Conservation (phyloP, 2,329 filamentous ascomycete genomes). For the Diaporthe citriasiana region DNA sequence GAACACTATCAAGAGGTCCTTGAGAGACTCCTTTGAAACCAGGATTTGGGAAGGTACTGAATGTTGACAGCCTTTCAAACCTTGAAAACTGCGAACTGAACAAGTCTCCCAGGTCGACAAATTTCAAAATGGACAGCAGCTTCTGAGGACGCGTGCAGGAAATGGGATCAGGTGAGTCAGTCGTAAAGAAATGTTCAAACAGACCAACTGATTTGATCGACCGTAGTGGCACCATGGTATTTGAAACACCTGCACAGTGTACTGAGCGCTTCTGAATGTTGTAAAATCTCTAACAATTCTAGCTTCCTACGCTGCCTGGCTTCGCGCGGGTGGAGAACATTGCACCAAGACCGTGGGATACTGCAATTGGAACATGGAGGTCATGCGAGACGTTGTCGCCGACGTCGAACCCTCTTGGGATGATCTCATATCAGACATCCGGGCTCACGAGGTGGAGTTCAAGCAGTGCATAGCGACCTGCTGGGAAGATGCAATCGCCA, state of each 20-base stretch:
- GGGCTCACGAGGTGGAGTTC: background rate
- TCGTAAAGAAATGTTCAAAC: background rate
- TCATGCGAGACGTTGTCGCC: background rate
- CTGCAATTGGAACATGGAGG: slow-evolving; percentile 3
- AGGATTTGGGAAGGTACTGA: background rate
- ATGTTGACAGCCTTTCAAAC: no score
- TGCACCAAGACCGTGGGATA: fast-evolving
- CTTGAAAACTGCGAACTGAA: background rate
- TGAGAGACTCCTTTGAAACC: background rate
- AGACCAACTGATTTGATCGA: background rate
- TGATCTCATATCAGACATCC: background rate
- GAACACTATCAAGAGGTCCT: no score
- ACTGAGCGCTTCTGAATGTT: background rate
- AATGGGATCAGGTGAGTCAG: background rate
- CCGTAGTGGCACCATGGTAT: background rate
- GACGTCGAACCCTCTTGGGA: background rate
- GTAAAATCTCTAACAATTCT: background rate
- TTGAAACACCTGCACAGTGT: background rate
- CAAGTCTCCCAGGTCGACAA: background rate
- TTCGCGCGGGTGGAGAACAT: background rate
- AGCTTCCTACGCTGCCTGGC: background rate
- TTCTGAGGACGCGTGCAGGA: background rate
- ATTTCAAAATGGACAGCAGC: background rate
- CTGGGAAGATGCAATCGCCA: background rate
- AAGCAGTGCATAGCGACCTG: background rate